Conservation (phyloP, 2,329 filamentous ascomycete species). For the Cordyceps fumosorosea region DNA sequence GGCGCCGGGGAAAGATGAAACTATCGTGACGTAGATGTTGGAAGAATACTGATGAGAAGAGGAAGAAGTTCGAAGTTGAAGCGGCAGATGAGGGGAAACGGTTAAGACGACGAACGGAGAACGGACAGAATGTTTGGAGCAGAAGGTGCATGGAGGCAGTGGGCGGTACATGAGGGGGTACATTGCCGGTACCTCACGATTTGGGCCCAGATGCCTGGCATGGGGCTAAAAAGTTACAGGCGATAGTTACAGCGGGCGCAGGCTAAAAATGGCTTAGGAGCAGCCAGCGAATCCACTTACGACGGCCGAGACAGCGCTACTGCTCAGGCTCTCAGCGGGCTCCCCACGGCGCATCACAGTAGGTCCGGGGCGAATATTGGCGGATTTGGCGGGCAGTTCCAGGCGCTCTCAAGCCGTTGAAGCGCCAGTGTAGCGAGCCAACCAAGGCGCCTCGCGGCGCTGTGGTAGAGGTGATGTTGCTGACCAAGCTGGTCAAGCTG, state of each 20-base stretch:
- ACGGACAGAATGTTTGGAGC: not conserved
- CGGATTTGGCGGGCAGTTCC: not conserved
- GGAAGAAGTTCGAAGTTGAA: not conserved
- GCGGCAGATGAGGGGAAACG: conserved; percentile 9
- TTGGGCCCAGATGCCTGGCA: not conserved
- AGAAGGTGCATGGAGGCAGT: not conserved
- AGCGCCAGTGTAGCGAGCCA: not conserved
- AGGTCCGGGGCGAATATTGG: not conserved
- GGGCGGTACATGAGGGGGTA: not conserved
- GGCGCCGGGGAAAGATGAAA: not conserved
- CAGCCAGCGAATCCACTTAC: too few species aligned
- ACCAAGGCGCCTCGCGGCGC: not conserved
- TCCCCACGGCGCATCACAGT: not conserved
- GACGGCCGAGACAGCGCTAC: not conserved
- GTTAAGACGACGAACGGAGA: not conserved
- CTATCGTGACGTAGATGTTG: not conserved
- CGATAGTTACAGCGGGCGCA: not conserved
- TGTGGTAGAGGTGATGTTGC: not conserved
- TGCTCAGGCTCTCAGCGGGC: not conserved
- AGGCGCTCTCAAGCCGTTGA: not conserved
- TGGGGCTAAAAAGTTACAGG: not conserved
- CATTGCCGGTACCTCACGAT: not conserved
- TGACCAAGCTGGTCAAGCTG: too few species aligned
- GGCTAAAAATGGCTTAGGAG: not conserved
- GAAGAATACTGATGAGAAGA: not conserved